Evolutionary conservation across 2,329 filamentous ascomycete species (phyloP).

Genomic region (Proliferodiscus dingleyae): DNA sequence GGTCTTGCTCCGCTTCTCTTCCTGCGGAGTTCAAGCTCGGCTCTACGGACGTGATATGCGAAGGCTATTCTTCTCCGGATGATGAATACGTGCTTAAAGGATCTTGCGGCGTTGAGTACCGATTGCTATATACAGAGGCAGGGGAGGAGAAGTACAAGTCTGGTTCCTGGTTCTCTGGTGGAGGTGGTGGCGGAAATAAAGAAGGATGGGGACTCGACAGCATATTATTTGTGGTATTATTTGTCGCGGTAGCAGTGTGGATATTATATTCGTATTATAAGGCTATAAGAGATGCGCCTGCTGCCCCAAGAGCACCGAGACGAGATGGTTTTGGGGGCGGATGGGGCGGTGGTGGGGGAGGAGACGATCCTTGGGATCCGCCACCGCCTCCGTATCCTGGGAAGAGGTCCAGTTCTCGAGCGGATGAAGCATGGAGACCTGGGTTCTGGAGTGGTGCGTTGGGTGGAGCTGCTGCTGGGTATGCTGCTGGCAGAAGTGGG

Average conservation of each 20-base stretch:
- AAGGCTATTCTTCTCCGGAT: constrained; percentile 72
- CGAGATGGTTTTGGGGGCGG: constrained; percentile 31
- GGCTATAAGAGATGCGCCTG: constrained; percentile 3
- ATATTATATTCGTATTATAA: constrained; percentile 55
- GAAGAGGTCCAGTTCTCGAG: constrained; percentile 18
- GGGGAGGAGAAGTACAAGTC: constrained; percentile 65
- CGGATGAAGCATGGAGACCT: constrained; percentile 55
- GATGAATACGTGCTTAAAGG: constrained; percentile 88
- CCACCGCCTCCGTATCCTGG: constrained; percentile 32
- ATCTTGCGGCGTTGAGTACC: constrained; percentile 89
- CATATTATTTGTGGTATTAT: constrained; percentile 56
- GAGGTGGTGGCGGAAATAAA: constrained; percentile 20
- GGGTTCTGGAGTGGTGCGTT: constrained; percentile 66
- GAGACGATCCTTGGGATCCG: constrained; percentile 30
- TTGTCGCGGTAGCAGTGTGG: constrained; percentile 54
- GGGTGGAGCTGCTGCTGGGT: constrained; percentile 64
- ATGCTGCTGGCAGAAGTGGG: constrained; percentile 51
- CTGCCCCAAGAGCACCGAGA: constrained; percentile 19
- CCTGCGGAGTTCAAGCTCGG: constrained; percentile 66
- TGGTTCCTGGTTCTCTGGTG: constrained; percentile 12
- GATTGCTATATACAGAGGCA: constrained; percentile 68
- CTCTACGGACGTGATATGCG: constrained; percentile 84
- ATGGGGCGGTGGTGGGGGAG: constrained; percentile 38
- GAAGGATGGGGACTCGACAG: constrained; percentile 32
- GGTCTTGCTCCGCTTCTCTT: constrained; percentile 70